Base-by-base conservation (phyloP, 495 filamentous ascomycete species). In the Aspergillus coremiiformis region DNA sequence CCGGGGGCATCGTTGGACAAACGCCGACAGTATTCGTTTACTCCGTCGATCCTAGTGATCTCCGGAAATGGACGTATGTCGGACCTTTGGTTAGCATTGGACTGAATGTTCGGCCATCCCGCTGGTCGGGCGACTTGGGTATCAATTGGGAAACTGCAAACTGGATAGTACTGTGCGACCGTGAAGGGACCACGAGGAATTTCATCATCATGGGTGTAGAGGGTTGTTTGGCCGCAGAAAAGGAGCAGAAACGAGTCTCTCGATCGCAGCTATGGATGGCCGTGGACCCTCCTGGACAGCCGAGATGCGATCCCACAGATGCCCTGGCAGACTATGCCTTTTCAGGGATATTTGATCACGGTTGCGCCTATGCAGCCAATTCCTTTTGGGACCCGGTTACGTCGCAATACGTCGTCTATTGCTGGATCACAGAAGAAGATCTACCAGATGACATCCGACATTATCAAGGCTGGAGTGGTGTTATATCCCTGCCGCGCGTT, bases 111-210 rank as follows among this genome's bases (percentile, higher is more conserved):
- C 57, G 67, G 11, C 64, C 67, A 39, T 77, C 68, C 3, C 62
- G 67, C 32, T 73, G 70, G 70, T 73, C 77, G 0, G 75, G 77
- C 3, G 68, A 73, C n/a, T 70, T 76, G 33, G 77, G 73, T 0
- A 75, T 73, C 44, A 83, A 82, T 59, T 82, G 80, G 64, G 79
- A 83, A 58, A 76, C 81, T n/a, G 66, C 66, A 6, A 78, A 76
- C 24, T 68, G 78, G 47, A 70, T 75, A 44, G 71, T 72, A 0
- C 60, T 82, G 15, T 44, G 55, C 5, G 59, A 65, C 7, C 56
- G 63, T n/a, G 69, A 67, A 4, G 64, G 66, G 7, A 44, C 58
- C 3, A 58, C 59, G 4, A 71, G 76, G 39, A 72, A 74, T 44
- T 78, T 78, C 33, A 57, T 73, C 20, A 67, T 76, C 8, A 74